phyloP scores from a whole-genome alignment of 164 flowering plant genomes.

The Chloranthus sessilifolius region DNA sequence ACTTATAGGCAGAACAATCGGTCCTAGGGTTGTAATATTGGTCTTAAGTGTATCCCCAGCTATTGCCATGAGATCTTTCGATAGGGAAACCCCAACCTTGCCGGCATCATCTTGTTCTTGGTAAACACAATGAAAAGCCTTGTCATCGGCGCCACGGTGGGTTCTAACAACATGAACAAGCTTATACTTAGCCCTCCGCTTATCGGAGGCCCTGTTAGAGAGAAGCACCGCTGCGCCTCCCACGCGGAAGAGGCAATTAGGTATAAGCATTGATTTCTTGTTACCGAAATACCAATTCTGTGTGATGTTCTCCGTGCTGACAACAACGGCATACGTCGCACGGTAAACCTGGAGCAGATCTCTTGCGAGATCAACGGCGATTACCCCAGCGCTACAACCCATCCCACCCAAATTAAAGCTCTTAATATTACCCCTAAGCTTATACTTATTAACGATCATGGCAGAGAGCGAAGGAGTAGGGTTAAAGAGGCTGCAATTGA shows the following conservation, averaged over 20 bases:
- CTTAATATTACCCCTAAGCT: slow-evolving; percentile 32
- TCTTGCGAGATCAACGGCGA: slow-evolving; percentile 39
- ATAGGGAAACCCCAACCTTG: slow-evolving; percentile 32
- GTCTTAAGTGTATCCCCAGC: slow-evolving; percentile 37
- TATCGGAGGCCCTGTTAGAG: slow-evolving; percentile 28
- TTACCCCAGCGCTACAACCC: slow-evolving; percentile 50
- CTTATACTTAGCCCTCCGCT: slow-evolving; percentile 33
- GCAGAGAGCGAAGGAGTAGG: slow-evolving; percentile 46
- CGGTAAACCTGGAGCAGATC: slow-evolving; percentile 35
- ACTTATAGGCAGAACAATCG: slow-evolving; percentile 38
- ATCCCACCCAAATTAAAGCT: slow-evolving; percentile 44
- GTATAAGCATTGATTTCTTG: slow-evolving; percentile 39
- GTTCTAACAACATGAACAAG: slow-evolving; percentile 38
- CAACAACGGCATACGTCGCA: slow-evolving; percentile 34
- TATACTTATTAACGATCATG: slow-evolving; percentile 42
- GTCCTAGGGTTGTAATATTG: slow-evolving; percentile 41
- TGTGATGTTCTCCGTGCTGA: slow-evolving; percentile 45
- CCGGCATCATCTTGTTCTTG: slow-evolving; percentile 37
- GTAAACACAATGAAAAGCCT: slow-evolving; percentile 30
- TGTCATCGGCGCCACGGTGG: slow-evolving; percentile 35
- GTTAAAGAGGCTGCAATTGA: slow-evolving; percentile 39
- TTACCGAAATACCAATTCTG: slow-evolving; percentile 43
- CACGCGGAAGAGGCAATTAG: slow-evolving; percentile 41
- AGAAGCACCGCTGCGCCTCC: slow-evolving; percentile 40
- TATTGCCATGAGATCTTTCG: slow-evolving; percentile 41